Evolutionary conservation across 2,329 filamentous ascomycete species (phyloP).

Genomic region (Calonectria naviculata): DNA sequence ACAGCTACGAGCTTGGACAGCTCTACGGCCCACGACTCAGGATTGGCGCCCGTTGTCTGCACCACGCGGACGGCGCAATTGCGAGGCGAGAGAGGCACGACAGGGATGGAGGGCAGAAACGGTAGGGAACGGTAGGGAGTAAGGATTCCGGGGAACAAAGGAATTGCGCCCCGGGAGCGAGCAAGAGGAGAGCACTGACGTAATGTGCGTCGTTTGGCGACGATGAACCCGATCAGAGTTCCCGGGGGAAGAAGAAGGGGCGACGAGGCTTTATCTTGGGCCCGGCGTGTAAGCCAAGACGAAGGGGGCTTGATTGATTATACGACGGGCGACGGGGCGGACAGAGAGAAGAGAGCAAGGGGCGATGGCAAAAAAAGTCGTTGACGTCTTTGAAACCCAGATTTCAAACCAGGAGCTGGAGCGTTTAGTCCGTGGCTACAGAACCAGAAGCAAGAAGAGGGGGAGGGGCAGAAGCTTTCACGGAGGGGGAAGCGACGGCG

Average conservation of each 20-base stretch:
- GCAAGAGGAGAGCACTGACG: conserved; percentile 31
- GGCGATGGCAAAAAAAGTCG: conserved; percentile 8
- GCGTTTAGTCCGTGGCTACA: conserved; percentile 39
- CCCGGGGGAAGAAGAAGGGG: background rate
- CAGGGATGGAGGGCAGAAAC: background rate
- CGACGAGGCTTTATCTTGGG: background rate
- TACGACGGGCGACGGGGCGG: background rate
- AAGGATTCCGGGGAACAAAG: conserved; percentile 30
- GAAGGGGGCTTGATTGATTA: background rate
- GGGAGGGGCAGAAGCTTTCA: conserved; percentile 21
- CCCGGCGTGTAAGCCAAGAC: background rate
- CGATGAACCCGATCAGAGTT: background rate
- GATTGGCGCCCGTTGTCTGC: conserved; percentile 15
- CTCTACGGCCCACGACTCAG: conserved; percentile 34
- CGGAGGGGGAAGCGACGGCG: conserved; percentile 22
- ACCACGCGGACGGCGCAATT: conserved; percentile 11
- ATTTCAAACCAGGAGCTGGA: conserved; percentile 26
- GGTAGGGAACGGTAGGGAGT: conserved; percentile 24
- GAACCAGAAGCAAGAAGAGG: conserved; percentile 21
- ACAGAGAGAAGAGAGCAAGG: background rate
- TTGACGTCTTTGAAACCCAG: conserved; percentile 36
- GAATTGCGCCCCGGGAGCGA: conserved; percentile 28
- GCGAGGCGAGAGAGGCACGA: conserved; percentile 12
- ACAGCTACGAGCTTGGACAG: conserved; percentile 38
- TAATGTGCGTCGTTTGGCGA: conserved; percentile 33